Percentiles rank a stretch among this genome's conserved stretches.
Conservation (phyloP, 768 basidiomycete genomes). For the Hygrophoropsis aurantiaca region DNA sequence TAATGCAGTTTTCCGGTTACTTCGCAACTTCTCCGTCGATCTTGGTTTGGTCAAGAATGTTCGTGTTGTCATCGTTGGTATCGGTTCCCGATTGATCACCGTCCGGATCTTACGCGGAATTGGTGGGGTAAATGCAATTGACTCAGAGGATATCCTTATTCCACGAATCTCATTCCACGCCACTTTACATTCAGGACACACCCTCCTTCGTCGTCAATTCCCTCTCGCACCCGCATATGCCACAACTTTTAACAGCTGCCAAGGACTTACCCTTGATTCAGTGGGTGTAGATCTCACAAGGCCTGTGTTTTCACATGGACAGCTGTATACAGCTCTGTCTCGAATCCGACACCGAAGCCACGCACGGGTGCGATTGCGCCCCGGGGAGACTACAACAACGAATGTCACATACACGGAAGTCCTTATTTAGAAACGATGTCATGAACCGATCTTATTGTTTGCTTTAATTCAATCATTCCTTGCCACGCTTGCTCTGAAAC, state of each 20-base stretch:
- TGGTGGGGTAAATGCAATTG: slow-evolving; percentile 7
- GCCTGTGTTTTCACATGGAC: slow-evolving; percentile 39
- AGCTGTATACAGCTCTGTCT: slow-evolving; percentile 31
- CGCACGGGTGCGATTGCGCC: slow-evolving; percentile 18
- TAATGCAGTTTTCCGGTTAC: slow-evolving; percentile 30
- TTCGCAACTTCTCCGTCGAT: slow-evolving; percentile 38
- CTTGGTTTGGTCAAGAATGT: slow-evolving; percentile 41
- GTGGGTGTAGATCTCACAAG: slow-evolving; percentile 38
- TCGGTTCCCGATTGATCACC: slow-evolving; percentile 22
- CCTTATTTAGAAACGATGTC: slow-evolving; percentile 19
- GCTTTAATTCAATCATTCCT: too few species aligned
- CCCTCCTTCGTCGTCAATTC: slow-evolving; percentile 33
- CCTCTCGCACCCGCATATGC: slow-evolving; percentile 40
- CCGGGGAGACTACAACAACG: slow-evolving; percentile 16
- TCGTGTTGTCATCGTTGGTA: slow-evolving; percentile 29
- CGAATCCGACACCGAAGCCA: slow-evolving; percentile 25
- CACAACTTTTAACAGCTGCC: slow-evolving; percentile 43
- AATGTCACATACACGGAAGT: slow-evolving; percentile 30
- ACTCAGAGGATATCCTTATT: slow-evolving; percentile 25
- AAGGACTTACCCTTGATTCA: slow-evolving; percentile 37
- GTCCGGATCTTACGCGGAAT: slow-evolving; percentile 22
- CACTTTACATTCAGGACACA: slow-evolving; percentile 25
- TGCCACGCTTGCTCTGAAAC: too few species aligned
- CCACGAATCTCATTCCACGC: slow-evolving; percentile 25
- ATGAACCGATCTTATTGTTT: too few species aligned